Conservation (phyloP, 2,329 filamentous ascomycete species). For the Stagonosporopsis cucurbitacearum region DNA sequence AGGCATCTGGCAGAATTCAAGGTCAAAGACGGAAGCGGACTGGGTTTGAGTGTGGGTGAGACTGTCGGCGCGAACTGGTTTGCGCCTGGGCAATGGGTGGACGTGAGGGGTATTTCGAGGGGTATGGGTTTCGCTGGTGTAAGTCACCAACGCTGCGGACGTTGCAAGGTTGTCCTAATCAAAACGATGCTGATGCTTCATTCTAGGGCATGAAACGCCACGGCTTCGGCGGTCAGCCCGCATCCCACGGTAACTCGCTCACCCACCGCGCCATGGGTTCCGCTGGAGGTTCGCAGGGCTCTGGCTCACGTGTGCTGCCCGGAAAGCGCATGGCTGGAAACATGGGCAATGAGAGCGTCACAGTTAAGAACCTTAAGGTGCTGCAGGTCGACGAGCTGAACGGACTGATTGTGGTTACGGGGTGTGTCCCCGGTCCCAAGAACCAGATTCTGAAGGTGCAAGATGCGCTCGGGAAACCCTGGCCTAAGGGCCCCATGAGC, state of each 20-base stretch:
- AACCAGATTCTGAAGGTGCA: conserved; percentile 83
- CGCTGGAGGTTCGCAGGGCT: conserved; percentile 85
- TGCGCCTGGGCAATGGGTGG: conserved; percentile 85
- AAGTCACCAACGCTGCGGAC: conserved; percentile 32
- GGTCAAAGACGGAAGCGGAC: conserved; percentile 74
- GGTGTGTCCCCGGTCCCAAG: conserved; percentile 84
- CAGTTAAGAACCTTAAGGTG: conserved; percentile 88
- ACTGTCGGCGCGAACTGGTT: conserved; percentile 89
- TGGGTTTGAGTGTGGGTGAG: conserved; percentile 76
- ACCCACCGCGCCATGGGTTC: conserved; percentile 93
- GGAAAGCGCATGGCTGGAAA: conserved; percentile 98
- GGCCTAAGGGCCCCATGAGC: conserved; percentile 61
- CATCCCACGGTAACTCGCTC: conserved; percentile 93
- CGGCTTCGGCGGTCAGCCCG: conserved; percentile 86
- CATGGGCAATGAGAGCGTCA: conserved; percentile 90
- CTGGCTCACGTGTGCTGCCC: conserved; percentile 88
- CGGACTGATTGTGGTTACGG: conserved; percentile 87
- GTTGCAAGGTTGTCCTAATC: too few species aligned
- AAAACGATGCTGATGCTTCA: conserved; percentile 8
- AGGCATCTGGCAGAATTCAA: conserved; percentile 84
- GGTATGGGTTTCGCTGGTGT: conserved; percentile 92
- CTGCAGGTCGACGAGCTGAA: conserved; percentile 86
- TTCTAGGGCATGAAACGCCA: conserved; percentile 87
- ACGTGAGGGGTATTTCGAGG: conserved; percentile 77
- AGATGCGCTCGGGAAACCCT: conserved; percentile 88